Percentiles rank a stretch among this genome's conserved stretches.
phyloP scores from a whole-genome alignment of 1,284 basidiomycete genomes.

The Polyporus tsugae region DNA sequence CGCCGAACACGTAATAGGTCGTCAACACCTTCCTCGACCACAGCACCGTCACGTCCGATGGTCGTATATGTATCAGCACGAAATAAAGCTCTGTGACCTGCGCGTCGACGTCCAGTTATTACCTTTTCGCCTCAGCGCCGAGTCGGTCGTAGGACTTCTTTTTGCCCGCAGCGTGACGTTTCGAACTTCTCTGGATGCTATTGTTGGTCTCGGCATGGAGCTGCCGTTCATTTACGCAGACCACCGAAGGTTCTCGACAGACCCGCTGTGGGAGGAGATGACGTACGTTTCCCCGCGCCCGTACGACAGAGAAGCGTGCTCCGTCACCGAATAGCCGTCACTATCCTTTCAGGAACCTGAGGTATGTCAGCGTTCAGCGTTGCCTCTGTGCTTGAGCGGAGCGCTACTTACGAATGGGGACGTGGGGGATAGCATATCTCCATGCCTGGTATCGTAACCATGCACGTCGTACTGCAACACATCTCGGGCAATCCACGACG shows the following conservation, averaged over 20 bases:
- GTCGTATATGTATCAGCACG: not conserved
- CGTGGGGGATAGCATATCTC: not conserved
- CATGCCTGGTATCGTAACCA: not conserved
- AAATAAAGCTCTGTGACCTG: not conserved
- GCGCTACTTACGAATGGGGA: not conserved
- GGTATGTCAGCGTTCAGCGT: not conserved
- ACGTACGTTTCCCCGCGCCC: conserved; percentile 5
- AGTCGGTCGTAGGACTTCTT: not conserved
- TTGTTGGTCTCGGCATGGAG: not conserved
- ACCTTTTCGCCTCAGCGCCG: not conserved
- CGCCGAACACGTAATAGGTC: not conserved
- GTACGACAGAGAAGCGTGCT: not conserved
- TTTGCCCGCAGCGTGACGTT: not conserved
- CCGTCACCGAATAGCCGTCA: not conserved
- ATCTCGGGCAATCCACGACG: not conserved
- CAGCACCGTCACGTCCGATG: not conserved
- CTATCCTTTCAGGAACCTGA: not conserved
- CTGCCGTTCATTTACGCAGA: conserved; percentile 4
- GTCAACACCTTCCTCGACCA: not conserved
- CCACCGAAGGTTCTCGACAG: not conserved
- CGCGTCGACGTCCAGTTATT: not conserved
- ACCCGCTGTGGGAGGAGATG: not conserved
- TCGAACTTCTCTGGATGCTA: not conserved
- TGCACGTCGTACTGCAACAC: not conserved
- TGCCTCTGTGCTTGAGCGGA: not conserved